These are phyloP conservation scores for Eucalyptus leucophloia DNA, from an alignment of 345 rosid species.

Conservation along the genomic window DNA sequence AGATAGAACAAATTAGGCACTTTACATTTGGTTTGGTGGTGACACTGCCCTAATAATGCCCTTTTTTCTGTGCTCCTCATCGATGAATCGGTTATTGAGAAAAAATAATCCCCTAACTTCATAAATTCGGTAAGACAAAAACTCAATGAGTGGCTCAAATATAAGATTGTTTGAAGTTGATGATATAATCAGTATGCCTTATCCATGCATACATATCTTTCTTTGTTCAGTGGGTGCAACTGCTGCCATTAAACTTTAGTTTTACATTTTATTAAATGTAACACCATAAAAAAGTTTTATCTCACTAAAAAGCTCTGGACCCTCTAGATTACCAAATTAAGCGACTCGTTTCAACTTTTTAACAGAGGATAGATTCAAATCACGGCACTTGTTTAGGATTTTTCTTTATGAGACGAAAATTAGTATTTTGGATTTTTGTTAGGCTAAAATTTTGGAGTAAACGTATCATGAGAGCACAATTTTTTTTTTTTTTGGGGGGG, in stretches of 20 bases:
- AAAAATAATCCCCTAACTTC: background rate
- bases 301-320: background rate
- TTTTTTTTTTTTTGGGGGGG: too few species aligned
- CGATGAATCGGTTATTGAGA: background rate
- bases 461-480: too few species aligned
- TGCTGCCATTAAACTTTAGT: background rate
- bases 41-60: background rate
- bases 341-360: too few species aligned
- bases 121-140: background rate
- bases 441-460: background rate
- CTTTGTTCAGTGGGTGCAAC: background rate
- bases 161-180: background rate
- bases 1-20: background rate
- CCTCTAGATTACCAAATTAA: background rate
- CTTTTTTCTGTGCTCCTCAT: background rate
- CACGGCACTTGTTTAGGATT: too few species aligned
- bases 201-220: background rate
- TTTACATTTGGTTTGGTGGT: background rate
- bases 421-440: too few species aligned
- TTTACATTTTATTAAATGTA: background rate
- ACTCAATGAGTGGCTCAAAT: background rate
- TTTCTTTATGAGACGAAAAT: background rate
- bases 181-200: background rate
- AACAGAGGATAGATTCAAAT: too few species aligned
- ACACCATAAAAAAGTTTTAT: background rate